These are phyloP conservation scores for Takakia lepidozioides DNA, from an alignment of 225 moss, liverwort and hornwort genomes.

Conservation along the genomic window DNA sequence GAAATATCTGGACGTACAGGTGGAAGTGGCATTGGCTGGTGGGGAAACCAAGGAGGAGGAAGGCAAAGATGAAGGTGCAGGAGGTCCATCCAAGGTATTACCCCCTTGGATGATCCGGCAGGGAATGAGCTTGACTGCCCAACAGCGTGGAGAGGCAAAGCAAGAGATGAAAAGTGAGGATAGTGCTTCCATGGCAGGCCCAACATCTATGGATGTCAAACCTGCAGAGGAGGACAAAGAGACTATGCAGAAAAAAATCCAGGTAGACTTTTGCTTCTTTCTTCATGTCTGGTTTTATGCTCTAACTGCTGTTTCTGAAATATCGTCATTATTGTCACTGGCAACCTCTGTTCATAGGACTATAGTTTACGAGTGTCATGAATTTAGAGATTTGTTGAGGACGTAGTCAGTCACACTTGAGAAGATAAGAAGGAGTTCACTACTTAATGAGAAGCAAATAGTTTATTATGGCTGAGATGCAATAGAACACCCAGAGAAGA, in stretches of 20 bases:
- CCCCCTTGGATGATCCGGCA: conserved; percentile 99
- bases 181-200: conserved; percentile 13
- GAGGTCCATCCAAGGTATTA: conserved; percentile 72
- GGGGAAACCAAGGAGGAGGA: conserved; percentile 70
- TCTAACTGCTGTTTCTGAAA: too few species aligned
- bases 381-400: too few species aligned
- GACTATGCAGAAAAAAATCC: conserved; percentile 64
- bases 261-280: conserved; percentile 35
- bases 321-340: too few species aligned
- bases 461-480: too few species aligned
- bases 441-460: too few species aligned
- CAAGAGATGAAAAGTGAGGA: conserved; percentile 38
- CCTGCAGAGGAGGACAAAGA: conserved; percentile 86
- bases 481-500: too few species aligned
- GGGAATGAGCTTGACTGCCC: conserved; percentile 79
- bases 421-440: too few species aligned
- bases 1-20: conserved; percentile 27
- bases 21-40: conserved; percentile 82
- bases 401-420: too few species aligned
- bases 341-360: too few species aligned
- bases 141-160: conserved; percentile 74
- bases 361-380: too few species aligned
- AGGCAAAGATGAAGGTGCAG: conserved; percentile 66
- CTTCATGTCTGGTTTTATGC: too few species aligned
- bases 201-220: conserved; percentile 45